Base-by-base conservation (phyloP, 2,329 filamentous ascomycete species). In the Blumeria hordei region DNA sequence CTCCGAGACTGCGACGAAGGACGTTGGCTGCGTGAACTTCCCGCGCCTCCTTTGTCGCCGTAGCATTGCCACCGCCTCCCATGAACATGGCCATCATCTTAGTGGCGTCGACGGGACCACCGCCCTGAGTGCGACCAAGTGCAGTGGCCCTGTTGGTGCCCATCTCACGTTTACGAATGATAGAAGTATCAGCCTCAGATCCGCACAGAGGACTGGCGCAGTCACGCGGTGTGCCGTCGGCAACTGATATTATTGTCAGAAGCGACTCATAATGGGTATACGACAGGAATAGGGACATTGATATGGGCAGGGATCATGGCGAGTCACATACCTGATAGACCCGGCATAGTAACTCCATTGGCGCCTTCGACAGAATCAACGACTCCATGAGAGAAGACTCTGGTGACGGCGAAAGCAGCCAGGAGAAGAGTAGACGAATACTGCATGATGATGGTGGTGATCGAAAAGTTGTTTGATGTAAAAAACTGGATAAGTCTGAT, bases 21-120 rank as follows among this genome's bases (percentile, higher is more conserved):
- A 65, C 71, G 59, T 88, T 81, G 60, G 74, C 75, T 62, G 86
- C 74, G 64, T 92, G 81, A 10, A 95, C 78, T 54, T 81, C 72
- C 33, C 90, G 77, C n/a, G 86, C 80, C 35, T 71, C 70, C n/a
- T 68, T 64, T n/a, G 71, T 70, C 9, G 64, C 64, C 35, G 68
- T 65, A 35, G 63, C 62, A 3, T 66, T 67, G 11, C 67, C 66
- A 28, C 67, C 64, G n/a, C 57, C 63, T 36, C 72, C 72, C 74
- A 83, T 80, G 69, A 83, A 83, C 64, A 65, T 72, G 56, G 71
- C 60, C 59, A 83, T 72, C 67, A 78, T 76, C 60, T 68, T 69
- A 18, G 70, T 68, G 33, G 80, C 74, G 57, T 78, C 70, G 58
- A 83, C 72, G 56, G 75, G 71, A 14, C 79, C 78, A 55, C 72